A percentile compares a stretch with the other conserved stretches of the same genome.
Evolutionary conservation across 2,329 filamentous ascomycete species (phyloP).

Genomic region (Botrytis deweyae): DNA sequence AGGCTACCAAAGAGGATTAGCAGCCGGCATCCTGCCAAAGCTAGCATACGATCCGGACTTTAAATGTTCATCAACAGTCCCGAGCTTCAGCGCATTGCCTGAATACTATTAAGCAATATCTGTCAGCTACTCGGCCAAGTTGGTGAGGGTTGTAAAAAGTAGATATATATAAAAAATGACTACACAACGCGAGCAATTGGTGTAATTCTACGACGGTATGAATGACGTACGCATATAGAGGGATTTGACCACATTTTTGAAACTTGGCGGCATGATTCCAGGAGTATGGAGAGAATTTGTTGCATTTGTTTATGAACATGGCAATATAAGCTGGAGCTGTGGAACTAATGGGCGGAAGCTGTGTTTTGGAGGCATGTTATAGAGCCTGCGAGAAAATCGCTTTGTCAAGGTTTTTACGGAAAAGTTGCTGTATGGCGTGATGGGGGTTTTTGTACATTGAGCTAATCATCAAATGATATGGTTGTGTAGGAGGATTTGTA

Average conservation of each 20-base stretch:
- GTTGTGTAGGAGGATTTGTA: too few species aligned
- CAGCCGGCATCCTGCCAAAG: constrained; percentile 69
- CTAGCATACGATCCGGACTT: constrained; percentile 72
- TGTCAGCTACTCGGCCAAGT: not conserved
- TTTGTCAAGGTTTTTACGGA: too few species aligned
- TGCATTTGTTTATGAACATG: not conserved
- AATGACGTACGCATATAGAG: not conserved
- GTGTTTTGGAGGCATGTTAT: not conserved
- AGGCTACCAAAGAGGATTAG: constrained; percentile 21
- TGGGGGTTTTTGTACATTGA: too few species aligned
- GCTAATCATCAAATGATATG: too few species aligned
- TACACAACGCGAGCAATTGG: not conserved
- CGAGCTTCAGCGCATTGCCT: constrained; percentile 52
- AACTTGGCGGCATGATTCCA: not conserved
- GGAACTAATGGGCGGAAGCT: not conserved
- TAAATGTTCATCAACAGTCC: constrained; percentile 58
- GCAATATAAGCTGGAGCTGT: not conserved
- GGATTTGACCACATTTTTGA: not conserved
- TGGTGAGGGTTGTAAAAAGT: not conserved
- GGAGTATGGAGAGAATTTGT: not conserved
- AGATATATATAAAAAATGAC: not conserved
- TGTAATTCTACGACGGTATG: not conserved
- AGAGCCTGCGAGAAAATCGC: too few species aligned
- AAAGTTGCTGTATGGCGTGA: too few species aligned
- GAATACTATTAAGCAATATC: constrained; percentile 48